Evolutionary conservation across 768 basidiomycete species (phyloP), one percentile per base, ranked within the genome.

Genomic region (Boletus fagicola): DNA sequence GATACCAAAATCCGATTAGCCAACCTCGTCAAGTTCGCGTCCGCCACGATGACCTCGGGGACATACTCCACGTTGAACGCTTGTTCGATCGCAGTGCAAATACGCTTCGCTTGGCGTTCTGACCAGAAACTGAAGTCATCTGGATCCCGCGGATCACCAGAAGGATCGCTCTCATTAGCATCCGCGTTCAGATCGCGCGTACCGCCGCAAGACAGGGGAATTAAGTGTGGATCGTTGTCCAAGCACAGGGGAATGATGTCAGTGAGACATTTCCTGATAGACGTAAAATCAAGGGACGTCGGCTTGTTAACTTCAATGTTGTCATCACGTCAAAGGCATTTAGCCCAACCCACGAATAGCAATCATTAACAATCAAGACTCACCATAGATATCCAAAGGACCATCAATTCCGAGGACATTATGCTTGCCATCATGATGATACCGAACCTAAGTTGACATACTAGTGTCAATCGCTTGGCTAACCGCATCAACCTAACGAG

Each of bases 41-140:
- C 94, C 3, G 93, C 96, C 47, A 98, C 79, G 49, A 99, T 80
- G 38, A 99, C 94, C 66, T 96, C 92, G 24, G 86, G 83, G 10
- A 86, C 87, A 69, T 94, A 88, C 67, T 98, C 95, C 40, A 98
- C 88, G 26, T 80, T 84, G 72, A 97, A 98, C 31, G 88, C 83
- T 69, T 92, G 83, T 63, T 90, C 77, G 56, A 96, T 85, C 28
- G 85, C 87, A 20, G 77, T 74, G 51, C 88, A 88, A 62, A 99
- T 98, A 53, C 92, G 83, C 73, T 87, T 88, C 54, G 96, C 97
- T 71, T 99, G 96, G 43, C 78, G 77, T 64, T 90, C 87, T 2
- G 88, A 88, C 92, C 94, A 96, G 76, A 99, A 94, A 46, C 84
- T 82, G 72, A 99, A 98, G 74, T 98, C 95, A 67, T 98, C 95